Evolutionary conservation across 768 basidiomycete genomes (phyloP).

Genomic region (Cyclocybe cylindracea): DNA sequence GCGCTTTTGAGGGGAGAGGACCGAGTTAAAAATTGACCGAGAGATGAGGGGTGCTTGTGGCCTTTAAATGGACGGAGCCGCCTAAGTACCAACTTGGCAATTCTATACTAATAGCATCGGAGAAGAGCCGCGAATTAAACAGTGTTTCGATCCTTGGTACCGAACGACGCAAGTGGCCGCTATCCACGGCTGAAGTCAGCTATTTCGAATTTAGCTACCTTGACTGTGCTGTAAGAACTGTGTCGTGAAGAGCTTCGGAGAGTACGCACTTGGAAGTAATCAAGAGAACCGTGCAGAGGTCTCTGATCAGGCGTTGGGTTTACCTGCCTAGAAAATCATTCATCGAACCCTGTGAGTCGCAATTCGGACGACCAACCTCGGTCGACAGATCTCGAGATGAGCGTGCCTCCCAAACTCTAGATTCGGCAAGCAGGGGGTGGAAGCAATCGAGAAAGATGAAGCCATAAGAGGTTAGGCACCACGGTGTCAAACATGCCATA

Average conservation of each 20-base stretch:
- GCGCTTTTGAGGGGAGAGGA: constrained; percentile 14
- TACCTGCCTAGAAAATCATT: constrained; percentile 36
- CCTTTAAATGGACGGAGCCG: constrained; percentile 49
- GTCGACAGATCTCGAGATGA: constrained; percentile 39
- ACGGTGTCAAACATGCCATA: constrained; percentile 35
- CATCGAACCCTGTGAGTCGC: constrained; percentile 31
- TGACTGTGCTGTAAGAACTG: constrained; percentile 27
- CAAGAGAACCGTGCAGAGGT: constrained; percentile 26
- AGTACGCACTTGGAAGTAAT: constrained; percentile 31
- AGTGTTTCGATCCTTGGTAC: constrained; percentile 40
- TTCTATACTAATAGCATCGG: constrained; percentile 33
- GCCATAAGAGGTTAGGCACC: constrained; percentile 45
- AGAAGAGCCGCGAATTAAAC: constrained; percentile 36
- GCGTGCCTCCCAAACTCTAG: constrained; percentile 40
- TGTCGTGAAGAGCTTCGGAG: constrained; percentile 30
- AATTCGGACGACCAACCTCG: constrained; percentile 35
- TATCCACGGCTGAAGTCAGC: constrained; percentile 40
- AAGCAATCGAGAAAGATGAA: constrained; percentile 32
- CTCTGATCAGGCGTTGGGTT: constrained; percentile 33
- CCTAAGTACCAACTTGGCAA: constrained; percentile 44
- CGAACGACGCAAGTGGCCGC: constrained; percentile 43
- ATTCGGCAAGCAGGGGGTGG: constrained; percentile 31
- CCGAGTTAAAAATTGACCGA: constrained; percentile 24
- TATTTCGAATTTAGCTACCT: constrained; percentile 37
- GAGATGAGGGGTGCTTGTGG: constrained; percentile 25